Percentiles rank a stretch among this genome's conserved stretches.
Conservation (phyloP, 2,329 filamentous ascomycete genomes). For the Botrytis cinerea region DNA sequence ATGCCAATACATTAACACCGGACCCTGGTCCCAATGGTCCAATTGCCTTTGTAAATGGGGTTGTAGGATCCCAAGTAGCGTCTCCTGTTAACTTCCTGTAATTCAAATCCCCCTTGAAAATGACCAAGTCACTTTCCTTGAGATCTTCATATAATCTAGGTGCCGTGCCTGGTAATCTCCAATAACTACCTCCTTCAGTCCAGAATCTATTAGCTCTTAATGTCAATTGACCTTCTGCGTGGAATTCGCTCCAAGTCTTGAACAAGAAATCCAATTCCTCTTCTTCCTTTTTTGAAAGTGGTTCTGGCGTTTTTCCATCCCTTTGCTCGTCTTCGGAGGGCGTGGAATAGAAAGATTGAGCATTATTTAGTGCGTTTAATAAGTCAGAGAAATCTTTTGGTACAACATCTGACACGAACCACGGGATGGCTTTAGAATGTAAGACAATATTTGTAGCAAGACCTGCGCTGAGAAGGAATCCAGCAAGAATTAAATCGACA, state of each 20-base stretch:
- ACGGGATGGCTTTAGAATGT: conserved; percentile 92
- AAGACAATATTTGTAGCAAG: conserved; percentile 86
- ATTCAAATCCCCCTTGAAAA: conserved; percentile 98
- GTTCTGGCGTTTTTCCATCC: conserved; percentile 57
- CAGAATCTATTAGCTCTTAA: conserved; percentile 87
- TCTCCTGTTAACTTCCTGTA: conserved; percentile 92
- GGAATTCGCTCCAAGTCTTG: conserved; percentile 74
- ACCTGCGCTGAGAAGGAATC: conserved; percentile 81
- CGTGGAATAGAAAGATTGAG: conserved; percentile 76
- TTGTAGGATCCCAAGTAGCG: conserved; percentile 82
- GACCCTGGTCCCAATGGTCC: conserved; percentile 82
- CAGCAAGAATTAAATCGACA: conserved; percentile 88
- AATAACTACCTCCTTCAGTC: conserved; percentile 86
- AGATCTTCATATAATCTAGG: conserved; percentile 73
- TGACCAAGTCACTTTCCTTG: conserved; percentile 78
- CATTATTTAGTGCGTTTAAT: conserved; percentile 75
- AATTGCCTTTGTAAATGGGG: conserved; percentile 80
- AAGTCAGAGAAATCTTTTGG: conserved; percentile 84
- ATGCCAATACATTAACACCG: conserved; percentile 79
- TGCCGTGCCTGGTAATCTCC: conserved; percentile 74
- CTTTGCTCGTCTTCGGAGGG: conserved; percentile 67
- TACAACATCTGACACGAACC: conserved; percentile 96
- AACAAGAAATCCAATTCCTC: conserved; percentile 75
- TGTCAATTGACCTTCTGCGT: conserved; percentile 80
- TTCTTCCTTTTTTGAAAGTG: conserved; percentile 67